Evolutionary conservation across 495 filamentous ascomycete genomes (phyloP).

Genomic region (Parathielavia hyrcaniae): DNA sequence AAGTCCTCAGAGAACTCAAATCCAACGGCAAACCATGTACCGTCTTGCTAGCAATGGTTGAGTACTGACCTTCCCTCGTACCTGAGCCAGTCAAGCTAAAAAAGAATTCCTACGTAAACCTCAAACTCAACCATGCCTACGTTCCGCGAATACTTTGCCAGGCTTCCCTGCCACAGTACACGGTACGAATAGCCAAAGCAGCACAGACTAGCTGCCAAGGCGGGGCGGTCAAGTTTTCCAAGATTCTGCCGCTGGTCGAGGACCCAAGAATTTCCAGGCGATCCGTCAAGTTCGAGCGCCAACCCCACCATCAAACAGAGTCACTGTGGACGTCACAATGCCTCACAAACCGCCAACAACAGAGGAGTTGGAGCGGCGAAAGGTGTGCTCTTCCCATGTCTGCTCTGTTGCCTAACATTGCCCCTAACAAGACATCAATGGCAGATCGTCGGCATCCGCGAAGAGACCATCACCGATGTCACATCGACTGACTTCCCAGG

Average conservation of each 20-base stretch:
- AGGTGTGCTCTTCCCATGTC: constrained; percentile 27
- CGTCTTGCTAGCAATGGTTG: too few relatives aligned
- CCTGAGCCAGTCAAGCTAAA: too few relatives aligned
- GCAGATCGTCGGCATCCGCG: constrained; percentile 77
- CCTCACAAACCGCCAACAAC: constrained; percentile 38
- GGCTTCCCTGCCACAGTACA: too few relatives aligned
- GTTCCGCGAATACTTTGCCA: too few relatives aligned
- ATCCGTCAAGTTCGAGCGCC: constrained; percentile 1
- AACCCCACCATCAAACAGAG: constrained; percentile 18
- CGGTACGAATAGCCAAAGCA: too few relatives aligned
- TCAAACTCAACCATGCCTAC: too few relatives aligned
- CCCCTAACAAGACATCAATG: constrained; percentile 7
- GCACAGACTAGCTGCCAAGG: neutral
- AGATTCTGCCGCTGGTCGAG: constrained; percentile 27
- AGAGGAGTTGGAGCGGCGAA: constrained; percentile 39
- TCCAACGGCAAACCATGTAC: too few relatives aligned
- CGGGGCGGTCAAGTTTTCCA: constrained; percentile 27
- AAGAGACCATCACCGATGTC: constrained; percentile 83
- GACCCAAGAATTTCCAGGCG: constrained; percentile 23
- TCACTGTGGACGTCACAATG: constrained; percentile 35
- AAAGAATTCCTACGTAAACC: too few relatives aligned
- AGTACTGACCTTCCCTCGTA: too few relatives aligned
- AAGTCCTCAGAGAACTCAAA: too few relatives aligned
- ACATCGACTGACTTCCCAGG: constrained; percentile 83
- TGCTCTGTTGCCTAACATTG: neutral